These are phyloP conservation scores for Anisodus tanguticus DNA, from an alignment of 257 asterid species.

Conservation along the genomic window DNA sequence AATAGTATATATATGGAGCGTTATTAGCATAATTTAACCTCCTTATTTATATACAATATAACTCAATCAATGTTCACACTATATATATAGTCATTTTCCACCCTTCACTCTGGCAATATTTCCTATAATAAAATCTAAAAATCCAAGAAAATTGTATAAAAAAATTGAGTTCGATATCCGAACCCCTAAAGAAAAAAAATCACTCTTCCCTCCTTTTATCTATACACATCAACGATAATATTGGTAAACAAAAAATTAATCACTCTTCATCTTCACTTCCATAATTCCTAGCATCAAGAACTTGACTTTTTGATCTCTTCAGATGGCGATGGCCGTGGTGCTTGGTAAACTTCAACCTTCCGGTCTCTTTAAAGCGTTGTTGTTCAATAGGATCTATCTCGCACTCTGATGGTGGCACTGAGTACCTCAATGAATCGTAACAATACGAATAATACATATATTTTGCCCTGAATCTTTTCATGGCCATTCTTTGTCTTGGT, in stretches of 20 bases:
- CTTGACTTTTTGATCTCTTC: conserved; percentile 49
- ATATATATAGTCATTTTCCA: neutral
- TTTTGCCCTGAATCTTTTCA: conserved; percentile 63
- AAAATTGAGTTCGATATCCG: too few relatives aligned
- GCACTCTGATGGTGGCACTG: conserved; percentile 70
- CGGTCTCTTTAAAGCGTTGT: conserved; percentile 61
- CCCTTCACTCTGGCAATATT: conserved; percentile 14
- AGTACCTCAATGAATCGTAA: conserved; percentile 64
- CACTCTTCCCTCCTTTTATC: conserved; percentile 16
- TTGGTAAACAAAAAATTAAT: conserved; percentile 32
- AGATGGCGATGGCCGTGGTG: conserved; percentile 47
- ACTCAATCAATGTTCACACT: conserved; percentile 16
- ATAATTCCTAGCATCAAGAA: conserved; percentile 41
- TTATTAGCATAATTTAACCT: neutral
- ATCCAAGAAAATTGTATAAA: neutral
- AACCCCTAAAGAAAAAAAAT: conserved; percentile 22
- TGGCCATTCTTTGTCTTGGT: conserved; percentile 55
- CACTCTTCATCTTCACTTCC: conserved; percentile 52
- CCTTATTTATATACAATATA: conserved; percentile 25
- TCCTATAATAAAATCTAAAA: neutral
- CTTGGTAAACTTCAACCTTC: conserved; percentile 59
- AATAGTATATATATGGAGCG: neutral
- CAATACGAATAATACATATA: conserved; percentile 87
- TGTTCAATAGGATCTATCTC: conserved; percentile 59
- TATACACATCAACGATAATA: conserved; percentile 9